phyloP scores from a whole-genome alignment of 2,329 filamentous ascomycete species.

The Colletotrichum acutatum region DNA sequence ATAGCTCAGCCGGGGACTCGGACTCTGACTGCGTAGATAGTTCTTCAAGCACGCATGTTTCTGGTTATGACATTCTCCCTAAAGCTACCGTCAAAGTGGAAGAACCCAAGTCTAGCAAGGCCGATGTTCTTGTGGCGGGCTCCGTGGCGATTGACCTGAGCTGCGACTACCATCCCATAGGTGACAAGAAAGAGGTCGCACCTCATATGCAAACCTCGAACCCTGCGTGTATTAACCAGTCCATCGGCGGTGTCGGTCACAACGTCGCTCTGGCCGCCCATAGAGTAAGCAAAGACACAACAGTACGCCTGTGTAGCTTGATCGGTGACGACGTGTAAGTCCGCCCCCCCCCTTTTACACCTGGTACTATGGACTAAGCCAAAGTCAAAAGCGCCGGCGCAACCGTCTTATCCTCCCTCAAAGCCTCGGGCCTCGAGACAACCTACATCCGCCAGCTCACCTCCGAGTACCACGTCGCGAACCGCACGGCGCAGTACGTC shows the following conservation, averaged over 20 bases:
- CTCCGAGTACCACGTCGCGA: conserved; percentile 58
- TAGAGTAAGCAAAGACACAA: conserved; percentile 66
- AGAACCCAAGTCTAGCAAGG: conserved; percentile 41
- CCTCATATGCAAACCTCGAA: conserved; percentile 84
- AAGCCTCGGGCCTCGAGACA: conserved; percentile 71
- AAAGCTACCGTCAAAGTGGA: conserved; percentile 8
- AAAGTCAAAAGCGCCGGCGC: conserved; percentile 70
- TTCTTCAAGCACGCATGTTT: conserved; percentile 27
- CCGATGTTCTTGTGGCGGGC: conserved; percentile 88
- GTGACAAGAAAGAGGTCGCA: conserved; percentile 37
- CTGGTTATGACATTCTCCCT: conserved; percentile 23
- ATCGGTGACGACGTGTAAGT: conserved; percentile 81
- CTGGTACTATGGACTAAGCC: conserved; percentile 1
- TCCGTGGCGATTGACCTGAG: conserved; percentile 88
- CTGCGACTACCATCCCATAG: conserved; percentile 72
- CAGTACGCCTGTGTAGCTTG: conserved; percentile 81
- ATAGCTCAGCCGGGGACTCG: conserved; percentile 29
- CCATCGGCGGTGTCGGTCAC: conserved; percentile 89
- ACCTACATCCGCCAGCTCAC: conserved; percentile 70
- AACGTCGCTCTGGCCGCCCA: conserved; percentile 91
- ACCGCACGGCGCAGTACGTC: conserved; percentile 89
- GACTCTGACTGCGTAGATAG: conserved; percentile 38
- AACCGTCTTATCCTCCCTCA: conserved; percentile 75
- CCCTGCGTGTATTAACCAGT: conserved; percentile 81
- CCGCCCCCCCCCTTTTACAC: background rate